Evolutionary conservation across 2,329 filamentous ascomycete genomes (phyloP), one percentile per base, ranked within the genome.

Genomic region (Diaporthe sp.): DNA sequence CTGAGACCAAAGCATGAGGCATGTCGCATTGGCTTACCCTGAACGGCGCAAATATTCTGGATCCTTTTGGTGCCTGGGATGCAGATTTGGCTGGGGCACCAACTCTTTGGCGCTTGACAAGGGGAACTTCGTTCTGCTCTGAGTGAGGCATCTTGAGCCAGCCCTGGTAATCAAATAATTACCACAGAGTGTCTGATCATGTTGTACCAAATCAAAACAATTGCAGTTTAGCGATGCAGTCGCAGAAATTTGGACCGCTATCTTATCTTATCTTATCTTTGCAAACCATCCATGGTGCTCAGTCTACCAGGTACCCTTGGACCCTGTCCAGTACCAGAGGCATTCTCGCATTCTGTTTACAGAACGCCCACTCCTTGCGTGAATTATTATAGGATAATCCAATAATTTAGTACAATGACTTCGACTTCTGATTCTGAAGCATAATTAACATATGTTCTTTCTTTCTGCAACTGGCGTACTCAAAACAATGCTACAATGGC

Each of bases 21-120:
- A 53, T 19, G 22, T 15, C 65, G 25, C n/a, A 25, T 49, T 34
- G 31, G 72, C 92, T 79, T 92, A 97, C 95, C 84, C 97, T 89
- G 86, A 96, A 98, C 1, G 97, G 96, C 80, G 96, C 94, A 87
- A 99, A 98, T 79, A 98, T 95, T 82, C 92, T 91, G 15, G 96
- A 97, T 74, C 90, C 89, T 80, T 86, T 86, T 77, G 78, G 84
- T 51, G 87, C 81, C 60, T 84, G 79, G 80, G 84, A 71, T 74
- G 84, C 81, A 71, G 82, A 79, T 76, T 85, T 85, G 74, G 83
- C 80, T 75, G 82, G 81, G 77, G 87, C 84, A 77, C 87, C 85
- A 75, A 92, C 86, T 86, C 93, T 95, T 84, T 95, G 94, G 78
- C 95, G 92, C 88, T 98, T 98, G 76, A 89, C 89, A 79, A 93